A percentile compares a stretch with the other conserved stretches of the same genome.
Evolutionary conservation across 257 asterid species (phyloP).

Genomic region (Pogostemon cablin): DNA sequence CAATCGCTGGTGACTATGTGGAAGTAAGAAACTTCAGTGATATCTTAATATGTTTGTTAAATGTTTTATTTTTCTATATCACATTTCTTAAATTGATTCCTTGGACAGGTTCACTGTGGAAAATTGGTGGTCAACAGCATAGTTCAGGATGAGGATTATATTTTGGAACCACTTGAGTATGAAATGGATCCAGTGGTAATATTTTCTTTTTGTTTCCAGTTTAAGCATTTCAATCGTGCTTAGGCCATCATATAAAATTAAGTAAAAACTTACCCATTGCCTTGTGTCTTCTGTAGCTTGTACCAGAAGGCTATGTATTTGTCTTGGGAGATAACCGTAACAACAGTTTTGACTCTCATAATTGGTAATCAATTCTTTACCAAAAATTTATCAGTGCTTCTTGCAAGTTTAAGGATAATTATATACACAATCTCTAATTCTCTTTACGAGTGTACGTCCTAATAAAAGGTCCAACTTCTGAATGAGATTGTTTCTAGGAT

Average conservation of each 20-base stretch:
- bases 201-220: conserved; percentile 20
- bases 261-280: conserved; percentile 17
- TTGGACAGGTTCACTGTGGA: conserved; percentile 69
- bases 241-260: conserved; percentile 3
- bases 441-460: not conserved
- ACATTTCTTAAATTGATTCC: conserved; percentile 12
- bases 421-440: not conserved
- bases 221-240: conserved; percentile 11
- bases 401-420: not conserved
- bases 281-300: conserved; percentile 52
- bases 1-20: conserved; percentile 83
- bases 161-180: conserved; percentile 80
- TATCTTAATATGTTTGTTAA: conserved; percentile 15
- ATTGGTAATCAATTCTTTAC: conserved; percentile 54
- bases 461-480: not conserved
- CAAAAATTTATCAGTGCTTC: not conserved
- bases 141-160: conserved; percentile 72
- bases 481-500: not conserved
- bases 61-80: not conserved
- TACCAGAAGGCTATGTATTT: conserved; percentile 89
- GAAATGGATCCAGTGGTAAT: conserved; percentile 80
- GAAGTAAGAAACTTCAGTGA: conserved; percentile 52
- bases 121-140: conserved; percentile 67
- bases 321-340: conserved; percentile 99
- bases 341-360: conserved; percentile 85